These are phyloP conservation scores for Diversispora epigaea DNA, from an alignment of 192 early-diverging fungal genomes.

Conservation along the genomic window DNA sequence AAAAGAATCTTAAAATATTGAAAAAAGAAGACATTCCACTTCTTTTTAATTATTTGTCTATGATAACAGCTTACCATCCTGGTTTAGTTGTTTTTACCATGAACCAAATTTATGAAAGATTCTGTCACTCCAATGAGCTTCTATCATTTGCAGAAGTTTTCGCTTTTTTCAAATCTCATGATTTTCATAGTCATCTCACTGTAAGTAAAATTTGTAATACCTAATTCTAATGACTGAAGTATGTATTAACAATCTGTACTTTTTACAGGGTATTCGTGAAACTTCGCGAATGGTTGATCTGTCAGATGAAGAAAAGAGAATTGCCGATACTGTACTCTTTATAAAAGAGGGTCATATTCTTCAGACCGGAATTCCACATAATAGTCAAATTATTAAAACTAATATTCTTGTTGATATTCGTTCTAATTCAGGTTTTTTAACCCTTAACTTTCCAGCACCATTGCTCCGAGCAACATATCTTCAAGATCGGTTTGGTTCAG, in stretches of 20 bases:
- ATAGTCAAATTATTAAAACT: constrained; percentile 20
- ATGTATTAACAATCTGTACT: neutral
- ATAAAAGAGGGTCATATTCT: constrained; percentile 5
- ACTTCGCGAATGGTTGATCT: no score
- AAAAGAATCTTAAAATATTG: constrained; percentile 18
- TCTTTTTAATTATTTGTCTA: constrained; percentile 7
- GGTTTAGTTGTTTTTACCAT: no score
- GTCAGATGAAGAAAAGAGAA: constrained; percentile 17
- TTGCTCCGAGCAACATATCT: no score
- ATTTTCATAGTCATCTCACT: constrained; percentile 15
- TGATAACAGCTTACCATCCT: constrained; percentile 16
- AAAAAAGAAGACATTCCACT: constrained; percentile 10
- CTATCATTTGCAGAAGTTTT: neutral
- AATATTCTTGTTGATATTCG: constrained; percentile 23
- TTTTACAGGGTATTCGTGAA: constrained; percentile 20
- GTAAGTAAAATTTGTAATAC: constrained; percentile 20
- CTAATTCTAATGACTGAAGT: constrained; percentile 8
- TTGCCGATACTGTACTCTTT: constrained; percentile 22
- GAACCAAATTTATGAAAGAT: no score
- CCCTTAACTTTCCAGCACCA: no score
- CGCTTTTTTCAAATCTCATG: constrained; percentile 6
- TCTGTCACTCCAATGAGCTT: neutral
- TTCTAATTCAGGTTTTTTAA: no score
- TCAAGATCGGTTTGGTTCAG: no score
- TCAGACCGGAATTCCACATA: constrained; percentile 1